Conservation (phyloP, 768 basidiomycete species). For the Hericium erinaceus region DNA sequence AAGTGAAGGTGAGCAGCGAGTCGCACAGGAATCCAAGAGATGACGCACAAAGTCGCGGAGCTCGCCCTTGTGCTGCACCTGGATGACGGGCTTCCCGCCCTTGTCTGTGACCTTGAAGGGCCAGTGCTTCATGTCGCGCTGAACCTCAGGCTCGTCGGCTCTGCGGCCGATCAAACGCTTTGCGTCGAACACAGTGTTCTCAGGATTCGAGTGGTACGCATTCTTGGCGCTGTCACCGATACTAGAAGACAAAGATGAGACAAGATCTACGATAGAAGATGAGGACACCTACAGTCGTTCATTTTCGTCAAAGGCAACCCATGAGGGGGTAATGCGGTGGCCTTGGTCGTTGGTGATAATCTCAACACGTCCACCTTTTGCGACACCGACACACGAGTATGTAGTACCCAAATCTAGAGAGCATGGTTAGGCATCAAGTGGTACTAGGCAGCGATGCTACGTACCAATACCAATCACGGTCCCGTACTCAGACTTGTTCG, state of each 20-base stretch:
- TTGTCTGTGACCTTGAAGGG: constrained; percentile 78
- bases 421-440: constrained; percentile 9
- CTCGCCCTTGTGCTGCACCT: constrained; percentile 73
- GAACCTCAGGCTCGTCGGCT: constrained; percentile 69
- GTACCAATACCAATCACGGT: constrained; percentile 88
- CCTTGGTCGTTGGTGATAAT: constrained; percentile 50
- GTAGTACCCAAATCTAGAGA: constrained; percentile 82
- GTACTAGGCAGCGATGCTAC: constrained; percentile 14
- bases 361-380: constrained; percentile 42
- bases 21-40: neutral
- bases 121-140: constrained; percentile 86
- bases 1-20: neutral
- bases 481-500: constrained; percentile 67
- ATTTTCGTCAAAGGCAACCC: constrained; percentile 50
- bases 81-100: constrained; percentile 70
- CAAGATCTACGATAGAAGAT: neutral
- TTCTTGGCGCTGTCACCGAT: constrained; percentile 98
- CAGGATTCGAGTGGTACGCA: constrained; percentile 83
- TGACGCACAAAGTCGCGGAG: constrained; percentile 70
- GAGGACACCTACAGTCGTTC: constrained; percentile 36
- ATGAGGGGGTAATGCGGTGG: constrained; percentile 56
- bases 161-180: constrained; percentile 92
- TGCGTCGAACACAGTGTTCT: constrained; percentile 94
- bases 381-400: constrained; percentile 90
- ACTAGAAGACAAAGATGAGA: constrained; percentile 17